Conservation (phyloP, 1,139 yeast genomes). For the Taphrina wiesneri region DNA sequence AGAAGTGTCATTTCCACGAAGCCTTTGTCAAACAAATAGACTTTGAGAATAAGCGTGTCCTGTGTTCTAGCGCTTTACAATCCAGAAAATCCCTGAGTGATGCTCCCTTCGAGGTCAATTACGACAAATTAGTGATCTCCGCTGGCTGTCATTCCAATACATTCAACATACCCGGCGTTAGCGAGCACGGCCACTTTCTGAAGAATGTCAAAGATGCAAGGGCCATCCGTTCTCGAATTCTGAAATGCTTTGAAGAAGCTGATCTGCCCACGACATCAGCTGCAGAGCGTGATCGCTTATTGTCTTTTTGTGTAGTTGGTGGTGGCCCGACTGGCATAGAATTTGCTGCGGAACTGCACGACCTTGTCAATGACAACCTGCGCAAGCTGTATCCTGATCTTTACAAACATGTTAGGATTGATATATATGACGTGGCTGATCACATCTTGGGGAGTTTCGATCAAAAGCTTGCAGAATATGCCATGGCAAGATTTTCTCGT, state of each 20-base stretch:
- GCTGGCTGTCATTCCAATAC: constrained; percentile 66
- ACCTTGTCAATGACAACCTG: constrained; percentile 87
- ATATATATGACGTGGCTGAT: constrained; percentile 63
- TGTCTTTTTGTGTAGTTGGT: constrained; percentile 66
- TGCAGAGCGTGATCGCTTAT: constrained; percentile 58
- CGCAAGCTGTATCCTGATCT: constrained; percentile 51
- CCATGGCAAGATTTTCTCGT: constrained; percentile 58
- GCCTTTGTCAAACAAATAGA: constrained; percentile 15
- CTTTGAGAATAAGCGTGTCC: not conserved
- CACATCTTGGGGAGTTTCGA: constrained; percentile 66
- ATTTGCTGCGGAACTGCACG: constrained; percentile 80
- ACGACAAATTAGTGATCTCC: constrained; percentile 62
- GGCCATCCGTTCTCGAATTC: constrained; percentile 55
- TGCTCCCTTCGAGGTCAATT: constrained; percentile 53
- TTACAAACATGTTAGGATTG: constrained; percentile 58
- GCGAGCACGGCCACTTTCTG: constrained; percentile 55
- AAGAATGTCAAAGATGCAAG: constrained; percentile 65
- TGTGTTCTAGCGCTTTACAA: constrained; percentile 7
- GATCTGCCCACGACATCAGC: constrained; percentile 50
- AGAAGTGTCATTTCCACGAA: constrained; percentile 19
- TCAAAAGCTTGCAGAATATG: constrained; percentile 61
- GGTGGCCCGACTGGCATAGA: constrained; percentile 75
- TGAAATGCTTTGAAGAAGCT: constrained; percentile 53
- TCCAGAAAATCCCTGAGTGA: not conserved
- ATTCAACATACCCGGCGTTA: constrained; percentile 64